These are phyloP conservation scores for Geotrichum histeridarum DNA, from an alignment of 1,139 yeast genomes.

Conservation along the genomic window DNA sequence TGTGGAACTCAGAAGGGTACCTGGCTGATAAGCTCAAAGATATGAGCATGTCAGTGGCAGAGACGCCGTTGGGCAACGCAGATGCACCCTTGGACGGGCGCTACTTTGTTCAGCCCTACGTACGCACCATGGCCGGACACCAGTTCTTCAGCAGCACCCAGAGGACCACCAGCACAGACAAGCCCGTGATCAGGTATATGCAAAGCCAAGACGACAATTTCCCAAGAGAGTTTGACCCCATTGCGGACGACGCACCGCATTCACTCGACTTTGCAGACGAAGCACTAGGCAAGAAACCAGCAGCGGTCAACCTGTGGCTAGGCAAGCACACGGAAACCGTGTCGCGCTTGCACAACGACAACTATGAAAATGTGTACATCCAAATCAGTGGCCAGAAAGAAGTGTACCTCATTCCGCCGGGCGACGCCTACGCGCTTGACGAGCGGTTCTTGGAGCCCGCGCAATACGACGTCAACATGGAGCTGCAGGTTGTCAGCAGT, in stretches of 20 bases:
- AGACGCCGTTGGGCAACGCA: slow-evolving; percentile 40
- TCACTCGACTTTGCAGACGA: slow-evolving; percentile 29
- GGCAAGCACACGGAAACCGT: slow-evolving; percentile 34
- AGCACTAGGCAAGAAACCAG: slow-evolving; percentile 32
- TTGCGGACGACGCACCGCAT: slow-evolving; percentile 25
- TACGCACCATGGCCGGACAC: slow-evolving; percentile 26
- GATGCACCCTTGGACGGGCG: slow-evolving; percentile 37
- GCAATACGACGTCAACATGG: slow-evolving; percentile 6
- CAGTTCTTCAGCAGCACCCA: slow-evolving; percentile 25
- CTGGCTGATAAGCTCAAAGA: slow-evolving; percentile 22
- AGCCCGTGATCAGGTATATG: slow-evolving; percentile 33
- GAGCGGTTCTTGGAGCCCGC: slow-evolving; percentile 24
- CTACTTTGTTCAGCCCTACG: slow-evolving; percentile 36
- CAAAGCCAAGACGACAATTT: slow-evolving; percentile 40
- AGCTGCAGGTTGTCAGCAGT: background rate
- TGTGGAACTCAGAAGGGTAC: slow-evolving; percentile 22
- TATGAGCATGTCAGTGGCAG: slow-evolving; percentile 32
- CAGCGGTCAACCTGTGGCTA: slow-evolving; percentile 41
- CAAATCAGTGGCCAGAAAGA: slow-evolving; percentile 37
- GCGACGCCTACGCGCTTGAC: slow-evolving; percentile 31
- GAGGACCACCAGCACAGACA: background rate
- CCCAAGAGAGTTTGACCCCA: slow-evolving; percentile 28
- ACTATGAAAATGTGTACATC: slow-evolving; percentile 39
- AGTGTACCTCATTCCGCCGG: slow-evolving; percentile 38
- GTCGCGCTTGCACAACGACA: slow-evolving; percentile 40